Base-by-base conservation (phyloP, 1,139 yeast genomes). In the Meyerozyma elateridarum region DNA sequence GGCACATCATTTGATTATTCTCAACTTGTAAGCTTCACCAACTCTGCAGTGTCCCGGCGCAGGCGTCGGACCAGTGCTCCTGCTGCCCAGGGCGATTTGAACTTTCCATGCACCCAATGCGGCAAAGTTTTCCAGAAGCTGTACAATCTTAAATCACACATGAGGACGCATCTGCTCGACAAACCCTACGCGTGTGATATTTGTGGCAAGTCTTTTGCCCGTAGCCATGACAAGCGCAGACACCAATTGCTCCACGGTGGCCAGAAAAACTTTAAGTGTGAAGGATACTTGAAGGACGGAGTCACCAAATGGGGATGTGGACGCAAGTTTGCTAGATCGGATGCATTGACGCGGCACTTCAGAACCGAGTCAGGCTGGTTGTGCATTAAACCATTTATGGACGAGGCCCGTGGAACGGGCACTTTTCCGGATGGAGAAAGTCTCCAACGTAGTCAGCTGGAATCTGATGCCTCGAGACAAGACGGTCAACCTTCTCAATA, bases 341-440 rank as follows among this genome's bases (percentile, higher is more conserved):
- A 75, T 46, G 81, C 80, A 1, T 58, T 75, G 32, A 66, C 75
- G 5, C 61, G 80, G 39, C 81, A 75, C 46, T 74, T 74, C 42
- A 57, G 77, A 35, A 73, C 80, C 3, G 80, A 73, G 36, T 67
- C 77, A 1, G 81, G 81, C 2, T 72, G 78, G 73, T 45, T 65
- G 8, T 75, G 80, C 46, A 70, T 75, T 34, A 59, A 64, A 38
- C 78, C 79, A 3, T 55, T 74, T 39, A 72, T 74, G 76, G 67
- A 65, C 28, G 79, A 74, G 40, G 75, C 61, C 15, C 55, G 52
- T 36, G 51, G 43, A 25, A 22, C 37, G 28, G 48, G 27, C 8
- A 11, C 15, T 8, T 24, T 15, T 14, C 9, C 17, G 13, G 27
- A 24, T 8, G 27, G n/a, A n/a, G n/a, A n/a, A n/a, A n/a, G n/a